phyloP scores from a whole-genome alignment of 2,329 filamentous ascomycete genomes.

The Fusarium tjaetaba region DNA sequence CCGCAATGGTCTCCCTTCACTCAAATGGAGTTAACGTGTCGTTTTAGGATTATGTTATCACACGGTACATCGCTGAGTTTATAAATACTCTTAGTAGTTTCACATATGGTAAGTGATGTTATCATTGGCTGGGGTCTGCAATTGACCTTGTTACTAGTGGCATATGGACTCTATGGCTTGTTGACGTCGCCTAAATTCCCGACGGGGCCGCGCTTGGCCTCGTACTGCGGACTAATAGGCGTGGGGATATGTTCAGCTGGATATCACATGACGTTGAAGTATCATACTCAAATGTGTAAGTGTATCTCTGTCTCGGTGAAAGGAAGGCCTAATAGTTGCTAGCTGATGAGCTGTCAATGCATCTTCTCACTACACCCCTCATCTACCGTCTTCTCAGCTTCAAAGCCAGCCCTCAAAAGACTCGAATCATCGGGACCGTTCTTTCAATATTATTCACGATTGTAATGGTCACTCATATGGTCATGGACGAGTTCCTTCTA shows the following conservation, averaged over 20 bases:
- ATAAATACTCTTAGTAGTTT: constrained; percentile 57
- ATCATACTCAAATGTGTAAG: constrained; percentile 50
- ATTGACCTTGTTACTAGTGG: constrained; percentile 42
- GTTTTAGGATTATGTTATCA: constrained; percentile 52
- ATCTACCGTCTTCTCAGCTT: constrained; percentile 54
- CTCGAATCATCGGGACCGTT: constrained; percentile 34
- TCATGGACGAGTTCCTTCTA: constrained; percentile 55
- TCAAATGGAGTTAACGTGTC: not conserved
- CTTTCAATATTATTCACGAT: constrained; percentile 41
- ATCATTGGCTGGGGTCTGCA: not conserved
- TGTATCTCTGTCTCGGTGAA: rapidly evolving
- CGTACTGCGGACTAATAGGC: constrained; percentile 52
- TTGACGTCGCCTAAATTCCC: constrained; percentile 20
- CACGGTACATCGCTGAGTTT: constrained; percentile 56
- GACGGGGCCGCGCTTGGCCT: constrained; percentile 44
- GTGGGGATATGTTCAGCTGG: constrained; percentile 47
- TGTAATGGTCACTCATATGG: constrained; percentile 55
- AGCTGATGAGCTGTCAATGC: constrained; percentile 55
- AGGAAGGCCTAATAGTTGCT: not conserved
- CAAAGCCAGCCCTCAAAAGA: constrained; percentile 40
- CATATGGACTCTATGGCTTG: constrained; percentile 53
- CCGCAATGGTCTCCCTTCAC: not conserved
- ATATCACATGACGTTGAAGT: constrained; percentile 50
- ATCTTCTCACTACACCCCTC: constrained; percentile 54
- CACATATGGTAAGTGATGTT: constrained; percentile 44